Evolutionary conservation across 1,284 basidiomycete species (phyloP).

Genomic region (Neonothopanus nambi): DNA sequence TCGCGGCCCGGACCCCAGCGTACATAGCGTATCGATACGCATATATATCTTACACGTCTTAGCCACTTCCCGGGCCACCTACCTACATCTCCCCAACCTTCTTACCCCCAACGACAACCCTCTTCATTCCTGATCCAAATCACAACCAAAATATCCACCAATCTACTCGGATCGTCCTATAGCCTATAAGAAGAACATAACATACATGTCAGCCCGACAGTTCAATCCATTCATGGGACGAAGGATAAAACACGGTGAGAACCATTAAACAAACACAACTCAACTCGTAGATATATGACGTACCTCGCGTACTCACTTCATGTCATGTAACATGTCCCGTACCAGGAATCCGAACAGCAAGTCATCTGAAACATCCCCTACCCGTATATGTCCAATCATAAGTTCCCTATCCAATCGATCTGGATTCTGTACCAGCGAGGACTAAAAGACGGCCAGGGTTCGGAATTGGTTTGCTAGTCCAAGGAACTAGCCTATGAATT

Average conservation of each 20-base stretch:
- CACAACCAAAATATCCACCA: slow-evolving; percentile 81
- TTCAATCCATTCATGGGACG: too few relatives aligned
- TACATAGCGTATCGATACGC: too few relatives aligned
- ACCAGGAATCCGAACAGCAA: slow-evolving; percentile 76
- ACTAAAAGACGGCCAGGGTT: slow-evolving; percentile 65
- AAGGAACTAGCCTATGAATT: slow-evolving; percentile 82
- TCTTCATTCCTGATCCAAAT: slow-evolving; percentile 93
- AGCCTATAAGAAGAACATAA: slow-evolving; percentile 11
- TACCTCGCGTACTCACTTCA: slow-evolving; percentile 55
- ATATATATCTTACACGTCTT: too few relatives aligned
- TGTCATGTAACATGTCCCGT: slow-evolving; percentile 96
- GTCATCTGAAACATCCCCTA: slow-evolving; percentile 95
- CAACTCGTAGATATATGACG: too few relatives aligned
- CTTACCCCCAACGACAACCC: slow-evolving; percentile 71
- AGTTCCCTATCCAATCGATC: slow-evolving; percentile 91
- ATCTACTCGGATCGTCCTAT: slow-evolving; percentile 80
- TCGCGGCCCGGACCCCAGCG: too few relatives aligned
- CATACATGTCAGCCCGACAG: not conserved
- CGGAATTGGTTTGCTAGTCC: slow-evolving; percentile 83
- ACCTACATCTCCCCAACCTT: slow-evolving; percentile 75
- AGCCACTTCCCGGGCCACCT: not conserved
- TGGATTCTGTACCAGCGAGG: slow-evolving; percentile 88
- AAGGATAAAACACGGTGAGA: too few relatives aligned
- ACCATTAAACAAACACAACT: slow-evolving; percentile 6
- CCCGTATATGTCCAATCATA: slow-evolving; percentile 99